phyloP scores from a whole-genome alignment of 2,329 filamentous ascomycete species.

The Neopestalotiopsis sp. region DNA sequence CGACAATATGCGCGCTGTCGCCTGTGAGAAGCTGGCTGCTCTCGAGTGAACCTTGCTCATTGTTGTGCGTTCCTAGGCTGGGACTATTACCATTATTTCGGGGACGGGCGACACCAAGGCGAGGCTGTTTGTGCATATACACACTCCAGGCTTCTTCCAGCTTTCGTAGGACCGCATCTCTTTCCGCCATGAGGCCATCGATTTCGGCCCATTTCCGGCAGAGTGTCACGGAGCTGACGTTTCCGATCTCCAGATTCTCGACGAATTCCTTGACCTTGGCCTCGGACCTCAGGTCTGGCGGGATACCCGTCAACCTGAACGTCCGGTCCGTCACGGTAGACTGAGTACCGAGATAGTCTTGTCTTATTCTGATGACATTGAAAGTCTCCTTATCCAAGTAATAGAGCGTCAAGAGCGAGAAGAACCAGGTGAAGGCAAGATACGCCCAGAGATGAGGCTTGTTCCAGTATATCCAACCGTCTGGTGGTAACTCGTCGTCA shows the following conservation, averaged over 20 bases:
- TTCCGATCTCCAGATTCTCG: constrained; percentile 86
- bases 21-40: constrained; percentile 64
- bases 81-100: constrained; percentile 27
- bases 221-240: constrained; percentile 84
- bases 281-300: constrained; percentile 77
- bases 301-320: constrained; percentile 89
- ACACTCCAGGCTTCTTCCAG: constrained; percentile 86
- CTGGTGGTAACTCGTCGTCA: background rate
- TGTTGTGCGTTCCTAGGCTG: constrained; percentile 34
- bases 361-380: constrained; percentile 82
- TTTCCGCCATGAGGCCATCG: constrained; percentile 73
- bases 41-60: constrained; percentile 54
- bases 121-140: constrained; percentile 65
- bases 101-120: constrained; percentile 35
- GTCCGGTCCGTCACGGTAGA: constrained; percentile 96
- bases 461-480: constrained; percentile 5
- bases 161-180: constrained; percentile 68
- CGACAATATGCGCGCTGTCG: constrained; percentile 41
- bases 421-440: constrained; percentile 92
- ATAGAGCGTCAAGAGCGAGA: constrained; percentile 81
- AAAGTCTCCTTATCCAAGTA: constrained; percentile 83
- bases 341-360: constrained; percentile 91
- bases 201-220: constrained; percentile 87
- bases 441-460: constrained; percentile 86
- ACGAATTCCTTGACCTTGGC: constrained; percentile 84